phyloP scores from a whole-genome alignment of 352 stramenopile species.

The Aphanomyces stellatus region DNA sequence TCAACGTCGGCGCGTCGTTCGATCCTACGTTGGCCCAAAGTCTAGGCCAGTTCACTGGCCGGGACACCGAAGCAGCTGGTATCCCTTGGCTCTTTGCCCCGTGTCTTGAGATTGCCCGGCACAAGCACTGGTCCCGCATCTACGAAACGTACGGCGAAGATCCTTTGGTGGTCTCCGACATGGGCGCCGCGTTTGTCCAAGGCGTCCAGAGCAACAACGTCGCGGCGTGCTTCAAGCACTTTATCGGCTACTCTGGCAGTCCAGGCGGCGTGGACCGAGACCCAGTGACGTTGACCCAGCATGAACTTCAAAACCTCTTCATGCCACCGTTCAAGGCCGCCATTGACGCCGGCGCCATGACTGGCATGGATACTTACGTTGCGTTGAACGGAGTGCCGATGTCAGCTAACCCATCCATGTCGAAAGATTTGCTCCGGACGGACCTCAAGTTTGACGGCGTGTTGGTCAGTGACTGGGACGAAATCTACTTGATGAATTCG shows the following conservation, averaged over 20 bases:
- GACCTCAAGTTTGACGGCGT: constrained; percentile 83
- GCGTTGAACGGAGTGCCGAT: constrained; percentile 89
- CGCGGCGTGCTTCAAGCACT: constrained; percentile 51
- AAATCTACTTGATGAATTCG: constrained; percentile 84
- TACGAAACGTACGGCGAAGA: constrained; percentile 84
- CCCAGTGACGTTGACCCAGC: constrained; percentile 58
- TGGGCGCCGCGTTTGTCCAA: constrained; percentile 37
- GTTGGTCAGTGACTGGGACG: constrained; percentile 87
- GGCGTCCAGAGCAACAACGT: constrained; percentile 30
- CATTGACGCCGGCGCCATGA: constrained; percentile 69
- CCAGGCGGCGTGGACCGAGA: constrained; percentile 63
- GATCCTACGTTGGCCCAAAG: constrained; percentile 37
- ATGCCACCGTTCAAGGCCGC: constrained; percentile 73
- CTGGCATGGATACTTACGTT: constrained; percentile 91
- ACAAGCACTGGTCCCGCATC: constrained; percentile 49
- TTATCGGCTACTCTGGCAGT: constrained; percentile 29
- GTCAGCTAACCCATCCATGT: constrained; percentile 57
- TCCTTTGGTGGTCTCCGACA: constrained; percentile 39
- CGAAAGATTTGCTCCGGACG: constrained; percentile 77
- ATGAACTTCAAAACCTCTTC: constrained; percentile 77
- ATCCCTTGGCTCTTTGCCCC: constrained; percentile 72
- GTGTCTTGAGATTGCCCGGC: constrained; percentile 52
- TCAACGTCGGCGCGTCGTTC: constrained; percentile 68
- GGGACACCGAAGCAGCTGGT: constrained; percentile 48
- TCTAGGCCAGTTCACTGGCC: constrained; percentile 38